Conservation (phyloP, 2,329 filamentous ascomycete species). For the Myriosclerotinia scirpicola region DNA sequence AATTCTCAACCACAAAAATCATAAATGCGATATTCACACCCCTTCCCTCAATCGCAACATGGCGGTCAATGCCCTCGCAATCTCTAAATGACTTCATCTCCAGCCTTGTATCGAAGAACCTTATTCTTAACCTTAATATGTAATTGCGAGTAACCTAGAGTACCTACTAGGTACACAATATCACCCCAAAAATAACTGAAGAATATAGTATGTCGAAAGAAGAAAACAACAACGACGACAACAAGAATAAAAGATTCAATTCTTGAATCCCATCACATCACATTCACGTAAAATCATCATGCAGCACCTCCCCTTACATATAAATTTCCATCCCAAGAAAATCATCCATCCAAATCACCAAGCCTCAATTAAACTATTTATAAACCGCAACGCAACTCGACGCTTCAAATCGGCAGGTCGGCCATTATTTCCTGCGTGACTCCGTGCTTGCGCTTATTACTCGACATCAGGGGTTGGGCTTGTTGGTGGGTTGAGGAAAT, state of each 20-base stretch:
- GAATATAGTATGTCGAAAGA: not conserved
- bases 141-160: not conserved
- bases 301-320: not conserved
- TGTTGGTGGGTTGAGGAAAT: no score
- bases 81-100: not conserved
- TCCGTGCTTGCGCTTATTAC: no score
- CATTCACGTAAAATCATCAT: no score
- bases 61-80: not conserved
- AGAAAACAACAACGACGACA: not conserved
- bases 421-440: no score
- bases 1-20: not conserved
- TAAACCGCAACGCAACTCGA: no score
- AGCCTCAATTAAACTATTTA: not conserved
- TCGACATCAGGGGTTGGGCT: no score
- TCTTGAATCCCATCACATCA: not conserved
- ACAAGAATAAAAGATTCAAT: not conserved
- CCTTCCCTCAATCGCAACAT: not conserved
- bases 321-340: not conserved
- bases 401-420: not conserved
- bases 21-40: conserved; percentile 7
- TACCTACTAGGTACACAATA: no score
- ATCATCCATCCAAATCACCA: not conserved
- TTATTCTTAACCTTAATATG: not conserved
- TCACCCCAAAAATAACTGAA: no score
- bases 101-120: not conserved